Conservation (phyloP, 1,139 yeast species). For the Scheffersomyces segobiensis region DNA sequence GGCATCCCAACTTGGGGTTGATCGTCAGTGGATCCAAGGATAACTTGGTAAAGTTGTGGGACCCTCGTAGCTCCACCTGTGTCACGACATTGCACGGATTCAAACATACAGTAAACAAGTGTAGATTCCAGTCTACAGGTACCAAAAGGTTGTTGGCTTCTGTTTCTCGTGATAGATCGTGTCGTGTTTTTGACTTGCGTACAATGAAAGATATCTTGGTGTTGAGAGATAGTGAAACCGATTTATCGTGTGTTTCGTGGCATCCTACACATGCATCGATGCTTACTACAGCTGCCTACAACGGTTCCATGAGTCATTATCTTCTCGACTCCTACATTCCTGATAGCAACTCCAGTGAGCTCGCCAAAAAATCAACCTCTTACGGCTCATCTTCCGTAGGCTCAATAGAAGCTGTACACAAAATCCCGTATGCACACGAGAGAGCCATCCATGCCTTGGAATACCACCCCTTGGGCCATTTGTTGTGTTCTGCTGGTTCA, state of each 20-base stretch:
- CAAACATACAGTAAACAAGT: conserved; percentile 87
- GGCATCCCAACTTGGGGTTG: conserved; percentile 91
- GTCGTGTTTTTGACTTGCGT: conserved; percentile 82
- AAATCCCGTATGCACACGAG: conserved; percentile 90
- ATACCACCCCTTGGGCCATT: conserved; percentile 92
- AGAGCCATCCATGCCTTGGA: conserved; percentile 87
- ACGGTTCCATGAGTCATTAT: conserved; percentile 83
- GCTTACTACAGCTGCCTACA: conserved; percentile 84
- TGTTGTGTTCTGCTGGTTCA: conserved; percentile 88
- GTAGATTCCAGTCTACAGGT: conserved; percentile 77
- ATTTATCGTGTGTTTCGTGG: conserved; percentile 86
- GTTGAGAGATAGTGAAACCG: conserved; percentile 79
- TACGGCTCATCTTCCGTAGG: conserved; percentile 17
- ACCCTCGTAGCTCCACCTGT: conserved; percentile 77
- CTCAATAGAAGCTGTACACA: conserved; percentile 54
- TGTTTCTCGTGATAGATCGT: conserved; percentile 84
- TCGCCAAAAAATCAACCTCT: conserved; percentile 11
- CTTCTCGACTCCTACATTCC: conserved; percentile 56
- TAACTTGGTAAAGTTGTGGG: conserved; percentile 92
- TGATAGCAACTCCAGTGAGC: conserved; percentile 19
- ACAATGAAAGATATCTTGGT: conserved; percentile 76
- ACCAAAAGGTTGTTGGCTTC: conserved; percentile 75
- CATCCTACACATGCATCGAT: conserved; percentile 85
- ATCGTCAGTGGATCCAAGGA: conserved; percentile 91
- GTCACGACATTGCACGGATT: conserved; percentile 85